Conservation (phyloP, 1,284 basidiomycete genomes). For the Phaffia rhodozyma region DNA sequence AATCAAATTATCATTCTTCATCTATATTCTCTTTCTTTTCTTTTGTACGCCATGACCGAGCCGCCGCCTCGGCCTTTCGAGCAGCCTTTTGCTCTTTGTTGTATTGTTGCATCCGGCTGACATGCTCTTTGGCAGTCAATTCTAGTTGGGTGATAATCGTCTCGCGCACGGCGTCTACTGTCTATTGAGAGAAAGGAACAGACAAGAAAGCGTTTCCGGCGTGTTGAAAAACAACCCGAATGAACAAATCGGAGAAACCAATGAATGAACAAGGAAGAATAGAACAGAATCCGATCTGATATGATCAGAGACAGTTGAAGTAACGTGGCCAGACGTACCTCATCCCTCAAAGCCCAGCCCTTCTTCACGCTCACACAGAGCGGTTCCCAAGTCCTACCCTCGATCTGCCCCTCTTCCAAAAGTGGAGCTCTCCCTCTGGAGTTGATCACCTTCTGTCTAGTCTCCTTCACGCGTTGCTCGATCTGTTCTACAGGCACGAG, state of each 20-base stretch:
- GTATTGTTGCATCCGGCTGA: too few relatives aligned
- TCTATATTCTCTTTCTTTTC: too few relatives aligned
- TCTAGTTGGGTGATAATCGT: slow-evolving; percentile 7
- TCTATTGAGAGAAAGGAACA: background rate
- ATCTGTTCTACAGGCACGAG: background rate
- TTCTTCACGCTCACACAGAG: slow-evolving; percentile 10
- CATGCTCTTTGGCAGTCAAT: background rate
- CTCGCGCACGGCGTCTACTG: slow-evolving; percentile 6
- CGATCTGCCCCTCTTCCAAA: background rate
- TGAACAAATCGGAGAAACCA: background rate
- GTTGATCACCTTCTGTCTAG: background rate
- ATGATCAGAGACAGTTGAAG: background rate
- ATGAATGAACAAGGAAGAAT: too few relatives aligned
- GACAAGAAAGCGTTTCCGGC: background rate
- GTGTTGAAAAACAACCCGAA: background rate
- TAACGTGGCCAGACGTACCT: background rate
- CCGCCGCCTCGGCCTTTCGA: too few relatives aligned
- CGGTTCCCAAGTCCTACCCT: background rate
- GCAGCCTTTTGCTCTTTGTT: too few relatives aligned
- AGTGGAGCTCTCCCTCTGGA: background rate
- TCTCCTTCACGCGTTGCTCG: background rate
- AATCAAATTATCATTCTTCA: too few relatives aligned
- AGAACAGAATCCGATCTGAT: too few relatives aligned
- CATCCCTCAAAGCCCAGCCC: slow-evolving; percentile 4
- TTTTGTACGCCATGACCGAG: too few relatives aligned